A percentile compares a stretch with the other conserved stretches of the same genome.
phyloP scores from a whole-genome alignment of 805 yeast genomes.

The Wickerhamomyces bovis region DNA sequence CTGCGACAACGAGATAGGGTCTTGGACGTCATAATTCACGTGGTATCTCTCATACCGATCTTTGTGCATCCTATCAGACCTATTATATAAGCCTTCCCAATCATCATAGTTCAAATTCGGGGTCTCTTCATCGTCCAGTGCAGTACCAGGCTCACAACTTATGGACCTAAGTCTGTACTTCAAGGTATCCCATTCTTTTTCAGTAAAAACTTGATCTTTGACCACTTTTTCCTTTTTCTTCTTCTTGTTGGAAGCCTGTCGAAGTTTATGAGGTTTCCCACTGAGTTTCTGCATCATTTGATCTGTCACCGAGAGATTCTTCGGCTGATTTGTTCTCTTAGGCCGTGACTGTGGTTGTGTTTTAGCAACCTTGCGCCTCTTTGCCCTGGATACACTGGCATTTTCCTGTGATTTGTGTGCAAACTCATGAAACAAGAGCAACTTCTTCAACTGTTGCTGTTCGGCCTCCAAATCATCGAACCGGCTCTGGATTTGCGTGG shows the following conservation, averaged over 20 bases:
- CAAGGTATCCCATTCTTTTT: slow-evolving; percentile 2
- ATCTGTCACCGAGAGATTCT: slow-evolving; percentile 4
- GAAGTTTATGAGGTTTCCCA: slow-evolving; percentile 8
- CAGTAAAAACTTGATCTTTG: neutral
- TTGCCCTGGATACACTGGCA: neutral
- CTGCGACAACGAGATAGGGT: slow-evolving; percentile 6
- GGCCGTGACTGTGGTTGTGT: too few species aligned
- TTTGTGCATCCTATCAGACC: neutral
- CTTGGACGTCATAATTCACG: neutral
- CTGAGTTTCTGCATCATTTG: slow-evolving; percentile 4
- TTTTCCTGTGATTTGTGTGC: neutral
- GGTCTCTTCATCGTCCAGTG: neutral
- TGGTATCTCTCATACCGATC: neutral
- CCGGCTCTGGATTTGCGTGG: slow-evolving; percentile 21
- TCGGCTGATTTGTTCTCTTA: neutral
- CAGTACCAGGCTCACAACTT: neutral
- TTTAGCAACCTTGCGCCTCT: neutral
- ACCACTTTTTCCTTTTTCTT: neutral
- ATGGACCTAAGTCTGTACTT: neutral
- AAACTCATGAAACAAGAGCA: slow-evolving; percentile 1
- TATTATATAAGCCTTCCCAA: neutral
- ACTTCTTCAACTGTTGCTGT: neutral
- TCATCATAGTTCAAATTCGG: neutral
- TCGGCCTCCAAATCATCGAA: slow-evolving; percentile 17
- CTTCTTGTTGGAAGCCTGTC: neutral